Percentiles rank a stretch among this genome's conserved stretches.
These are phyloP conservation scores for Lagerstroemia speciosa DNA, from an alignment of 345 rosid species.

Conservation along the genomic window DNA sequence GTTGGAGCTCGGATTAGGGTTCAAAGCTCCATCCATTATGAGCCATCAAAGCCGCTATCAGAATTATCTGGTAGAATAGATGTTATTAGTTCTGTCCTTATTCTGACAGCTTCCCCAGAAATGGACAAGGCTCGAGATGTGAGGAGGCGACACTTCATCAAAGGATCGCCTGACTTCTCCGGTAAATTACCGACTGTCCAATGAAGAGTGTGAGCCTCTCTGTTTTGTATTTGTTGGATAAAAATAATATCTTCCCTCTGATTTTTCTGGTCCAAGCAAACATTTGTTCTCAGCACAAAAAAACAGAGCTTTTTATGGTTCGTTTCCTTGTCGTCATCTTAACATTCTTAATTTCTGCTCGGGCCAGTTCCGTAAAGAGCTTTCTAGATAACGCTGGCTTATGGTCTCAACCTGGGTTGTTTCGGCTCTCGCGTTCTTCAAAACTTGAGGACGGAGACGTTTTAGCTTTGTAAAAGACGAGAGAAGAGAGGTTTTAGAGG, in stretches of 20 bases:
- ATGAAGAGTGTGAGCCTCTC: background rate
- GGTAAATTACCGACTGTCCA: slow-evolving; percentile 26
- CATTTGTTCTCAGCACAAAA: slow-evolving; percentile 9
- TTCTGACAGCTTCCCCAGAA: slow-evolving; percentile 19
- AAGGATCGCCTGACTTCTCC: slow-evolving; percentile 37
- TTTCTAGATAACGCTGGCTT: slow-evolving; percentile 7
- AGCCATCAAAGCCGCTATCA: slow-evolving; percentile 23
- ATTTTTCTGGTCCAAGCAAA: slow-evolving; percentile 7
- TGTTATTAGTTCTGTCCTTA: slow-evolving; percentile 2
- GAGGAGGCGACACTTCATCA: slow-evolving; percentile 38
- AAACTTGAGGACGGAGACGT: slow-evolving; percentile 21
- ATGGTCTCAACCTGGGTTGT: slow-evolving; percentile 4
- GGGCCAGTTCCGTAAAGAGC: background rate
- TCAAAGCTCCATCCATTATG: slow-evolving; percentile 2
- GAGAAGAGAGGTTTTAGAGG: slow-evolving; percentile 45
- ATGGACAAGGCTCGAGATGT: slow-evolving; percentile 58
- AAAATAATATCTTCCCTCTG: background rate
- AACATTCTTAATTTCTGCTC: background rate
- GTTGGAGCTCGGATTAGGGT: background rate
- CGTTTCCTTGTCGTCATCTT: slow-evolving; percentile 28
- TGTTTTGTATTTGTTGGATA: background rate
- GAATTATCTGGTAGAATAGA: slow-evolving; percentile 3
- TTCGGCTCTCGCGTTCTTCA: slow-evolving; percentile 1
- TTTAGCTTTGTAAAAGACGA: slow-evolving; percentile 39
- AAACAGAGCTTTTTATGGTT: slow-evolving; percentile 13